Evolutionary conservation across 768 basidiomycete genomes (phyloP).

Genomic region (Boletellus ananiceps): DNA sequence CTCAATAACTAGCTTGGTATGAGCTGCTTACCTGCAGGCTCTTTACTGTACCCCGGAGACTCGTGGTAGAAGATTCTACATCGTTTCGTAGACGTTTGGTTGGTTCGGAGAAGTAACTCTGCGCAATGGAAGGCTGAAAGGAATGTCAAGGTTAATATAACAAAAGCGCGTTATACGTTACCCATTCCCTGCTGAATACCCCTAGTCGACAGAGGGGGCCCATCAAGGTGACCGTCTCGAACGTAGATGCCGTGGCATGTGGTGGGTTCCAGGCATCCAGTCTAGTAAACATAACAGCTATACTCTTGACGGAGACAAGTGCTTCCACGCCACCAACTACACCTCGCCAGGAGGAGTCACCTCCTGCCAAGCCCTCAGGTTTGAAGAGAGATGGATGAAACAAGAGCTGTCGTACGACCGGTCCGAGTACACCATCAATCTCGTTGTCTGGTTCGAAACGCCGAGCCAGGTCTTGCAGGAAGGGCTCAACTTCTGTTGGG

Average conservation of each 20-base stretch:
- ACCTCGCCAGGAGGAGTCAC: constrained; percentile 81
- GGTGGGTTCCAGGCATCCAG: constrained; percentile 71
- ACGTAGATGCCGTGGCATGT: constrained; percentile 50
- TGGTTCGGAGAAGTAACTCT: constrained; percentile 82
- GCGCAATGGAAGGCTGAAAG: constrained; percentile 65
- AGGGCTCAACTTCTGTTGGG: constrained; percentile 67
- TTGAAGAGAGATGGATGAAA: constrained; percentile 62
- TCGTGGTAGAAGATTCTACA: constrained; percentile 77
- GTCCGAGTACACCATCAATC: constrained; percentile 73
- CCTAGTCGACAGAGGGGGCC: constrained; percentile 83
- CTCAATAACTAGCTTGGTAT: background rate
- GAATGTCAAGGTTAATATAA: background rate
- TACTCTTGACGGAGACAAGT: constrained; percentile 74
- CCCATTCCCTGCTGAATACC: constrained; percentile 88
- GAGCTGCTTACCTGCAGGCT: constrained; percentile 62
- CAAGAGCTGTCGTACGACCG: constrained; percentile 58
- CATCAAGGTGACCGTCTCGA: constrained; percentile 66
- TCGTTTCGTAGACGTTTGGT: constrained; percentile 70
- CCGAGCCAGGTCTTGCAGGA: constrained; percentile 77
- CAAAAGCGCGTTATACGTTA: constrained; percentile 31
- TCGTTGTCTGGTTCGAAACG: constrained; percentile 81
- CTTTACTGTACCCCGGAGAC: constrained; percentile 81
- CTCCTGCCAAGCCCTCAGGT: constrained; percentile 66
- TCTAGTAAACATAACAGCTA: constrained; percentile 76
- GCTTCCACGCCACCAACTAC: constrained; percentile 77